phyloP scores from a whole-genome alignment of 768 basidiomycete genomes.

The Lactarius pseudohatsudake region DNA sequence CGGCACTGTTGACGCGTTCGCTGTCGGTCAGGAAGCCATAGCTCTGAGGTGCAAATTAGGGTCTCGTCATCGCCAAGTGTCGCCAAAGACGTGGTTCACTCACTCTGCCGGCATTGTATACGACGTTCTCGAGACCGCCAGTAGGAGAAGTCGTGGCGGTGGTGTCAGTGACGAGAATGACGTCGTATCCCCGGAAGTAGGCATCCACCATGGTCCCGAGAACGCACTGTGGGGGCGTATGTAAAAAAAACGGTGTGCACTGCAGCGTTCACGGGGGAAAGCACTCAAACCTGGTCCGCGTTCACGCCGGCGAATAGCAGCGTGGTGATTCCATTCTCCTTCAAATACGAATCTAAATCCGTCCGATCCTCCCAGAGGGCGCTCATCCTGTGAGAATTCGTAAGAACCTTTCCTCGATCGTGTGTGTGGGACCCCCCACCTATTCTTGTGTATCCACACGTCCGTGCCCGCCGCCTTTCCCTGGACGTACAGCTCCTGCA shows the following conservation, averaged over 20 bases:
- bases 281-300: constrained; percentile 56
- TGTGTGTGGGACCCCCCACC: constrained; percentile 37
- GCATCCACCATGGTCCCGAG: constrained; percentile 62
- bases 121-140: constrained; percentile 55
- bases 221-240: constrained; percentile 49
- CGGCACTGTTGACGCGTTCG: background rate
- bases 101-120: constrained; percentile 58
- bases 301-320: constrained; percentile 67
- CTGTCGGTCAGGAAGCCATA: constrained; percentile 21
- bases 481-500: constrained; percentile 54
- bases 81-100: constrained; percentile 30
- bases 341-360: constrained; percentile 60
- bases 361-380: constrained; percentile 65
- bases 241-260: background rate
- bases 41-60: constrained; percentile 1
- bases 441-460: constrained; percentile 72
- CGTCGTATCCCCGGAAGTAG: constrained; percentile 65
- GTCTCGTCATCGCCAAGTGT: background rate
- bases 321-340: constrained; percentile 61
- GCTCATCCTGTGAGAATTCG: constrained; percentile 50
- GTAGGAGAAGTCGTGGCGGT: constrained; percentile 63
- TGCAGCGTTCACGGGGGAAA: background rate
- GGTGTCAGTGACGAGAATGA: constrained; percentile 54
- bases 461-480: constrained; percentile 58
- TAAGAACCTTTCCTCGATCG: background rate